phyloP scores from a whole-genome alignment of 768 basidiomycete species.

The Suillus cothurnatus region DNA sequence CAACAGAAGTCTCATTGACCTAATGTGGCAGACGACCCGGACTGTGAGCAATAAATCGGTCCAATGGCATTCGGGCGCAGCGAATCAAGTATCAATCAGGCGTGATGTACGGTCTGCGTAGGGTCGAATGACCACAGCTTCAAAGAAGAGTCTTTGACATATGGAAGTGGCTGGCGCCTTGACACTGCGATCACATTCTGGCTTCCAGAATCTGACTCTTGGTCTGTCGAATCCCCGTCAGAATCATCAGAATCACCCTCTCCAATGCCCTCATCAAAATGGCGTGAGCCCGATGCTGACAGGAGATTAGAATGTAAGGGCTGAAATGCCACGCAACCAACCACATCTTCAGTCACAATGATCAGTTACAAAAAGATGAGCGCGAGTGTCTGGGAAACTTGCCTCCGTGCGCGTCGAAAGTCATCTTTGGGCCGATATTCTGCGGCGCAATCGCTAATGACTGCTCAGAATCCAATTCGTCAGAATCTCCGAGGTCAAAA shows the following conservation, averaged over 20 bases:
- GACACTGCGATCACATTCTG: conserved; percentile 6
- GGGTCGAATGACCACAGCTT: conserved; percentile 26
- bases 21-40: background rate
- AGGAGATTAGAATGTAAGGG: conserved; percentile 59
- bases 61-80: background rate
- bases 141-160: conserved; percentile 29
- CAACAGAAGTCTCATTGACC: too few relatives aligned
- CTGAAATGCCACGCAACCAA: conserved; percentile 76
- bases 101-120: background rate
- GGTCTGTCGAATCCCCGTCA: conserved; percentile 9
- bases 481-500: conserved; percentile 48
- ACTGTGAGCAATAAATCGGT: background rate
- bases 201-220: conserved; percentile 19
- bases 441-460: conserved; percentile 5
- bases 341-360: conserved; percentile 51
- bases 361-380: background rate
- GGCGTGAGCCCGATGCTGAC: conserved; percentile 78
- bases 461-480: conserved; percentile 7
- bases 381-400: conserved; percentile 13
- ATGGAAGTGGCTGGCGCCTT: conserved; percentile 20
- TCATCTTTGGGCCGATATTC: conserved; percentile 31
- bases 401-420: conserved; percentile 63
- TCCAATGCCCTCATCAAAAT: conserved; percentile 43
- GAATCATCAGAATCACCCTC: background rate
- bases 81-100: background rate